These are phyloP conservation scores for Leptoxyphium fumago DNA, from an alignment of 2,329 filamentous ascomycete genomes.

Conservation along the genomic window DNA sequence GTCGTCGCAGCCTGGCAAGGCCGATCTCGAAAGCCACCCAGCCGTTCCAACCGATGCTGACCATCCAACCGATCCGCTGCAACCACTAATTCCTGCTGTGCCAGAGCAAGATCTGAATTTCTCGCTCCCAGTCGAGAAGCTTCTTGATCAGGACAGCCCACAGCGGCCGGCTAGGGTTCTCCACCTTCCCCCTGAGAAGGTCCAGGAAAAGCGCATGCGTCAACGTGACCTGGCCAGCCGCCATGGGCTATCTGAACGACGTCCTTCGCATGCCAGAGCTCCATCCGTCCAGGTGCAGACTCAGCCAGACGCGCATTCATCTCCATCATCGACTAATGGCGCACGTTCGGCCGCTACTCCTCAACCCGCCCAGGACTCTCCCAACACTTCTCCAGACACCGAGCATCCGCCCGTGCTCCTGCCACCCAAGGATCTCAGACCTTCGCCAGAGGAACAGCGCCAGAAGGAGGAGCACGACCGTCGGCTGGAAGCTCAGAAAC, in stretches of 20 bases:
- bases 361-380: slow-evolving; percentile 38
- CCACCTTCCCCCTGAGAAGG: slow-evolving; percentile 35
- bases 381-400: slow-evolving; percentile 21
- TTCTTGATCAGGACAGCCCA: slow-evolving; percentile 11
- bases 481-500: slow-evolving; percentile 34
- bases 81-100: slow-evolving; percentile 11
- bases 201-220: slow-evolving; percentile 32
- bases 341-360: slow-evolving; percentile 62
- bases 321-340: slow-evolving; percentile 50
- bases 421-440: slow-evolving; percentile 18
- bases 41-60: no score
- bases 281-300: slow-evolving; percentile 16
- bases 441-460: slow-evolving; percentile 23
- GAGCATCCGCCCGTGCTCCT: slow-evolving; percentile 13
- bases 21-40: no score
- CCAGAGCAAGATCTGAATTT: slow-evolving; percentile 15
- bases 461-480: slow-evolving; percentile 41
- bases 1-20: neutral
- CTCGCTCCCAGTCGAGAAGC: slow-evolving; percentile 9
- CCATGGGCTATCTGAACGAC: slow-evolving; percentile 21
- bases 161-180: slow-evolving; percentile 22
- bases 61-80: slow-evolving; percentile 1
- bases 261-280: slow-evolving; percentile 23
- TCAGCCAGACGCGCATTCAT: slow-evolving; percentile 24
- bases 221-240: slow-evolving; percentile 27